Evolutionary conservation across 106 monocot species (phyloP).

Genomic region (Acanthochlamys bracteata): DNA sequence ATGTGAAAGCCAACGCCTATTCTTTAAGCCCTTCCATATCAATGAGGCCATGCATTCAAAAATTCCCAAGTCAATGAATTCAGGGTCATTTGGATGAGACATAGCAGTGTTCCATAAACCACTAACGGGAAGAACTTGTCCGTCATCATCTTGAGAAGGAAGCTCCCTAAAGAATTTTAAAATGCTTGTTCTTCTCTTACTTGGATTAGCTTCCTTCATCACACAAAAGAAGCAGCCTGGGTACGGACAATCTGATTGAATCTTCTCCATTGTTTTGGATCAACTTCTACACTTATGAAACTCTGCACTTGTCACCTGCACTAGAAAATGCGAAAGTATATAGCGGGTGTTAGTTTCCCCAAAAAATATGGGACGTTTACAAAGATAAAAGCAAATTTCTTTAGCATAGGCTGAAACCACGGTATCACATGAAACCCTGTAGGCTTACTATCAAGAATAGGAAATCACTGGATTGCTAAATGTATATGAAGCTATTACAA

Average conservation of each 20-base stretch:
- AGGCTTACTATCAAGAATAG: too few relatives aligned
- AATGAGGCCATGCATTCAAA: slow-evolving; percentile 95
- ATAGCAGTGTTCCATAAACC: slow-evolving; percentile 99
- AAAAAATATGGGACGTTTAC: neutral
- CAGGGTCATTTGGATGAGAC: slow-evolving; percentile 96
- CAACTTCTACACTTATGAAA: neutral
- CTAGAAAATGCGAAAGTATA: neutral
- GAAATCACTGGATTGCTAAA: too few relatives aligned
- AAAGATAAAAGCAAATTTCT: neutral
- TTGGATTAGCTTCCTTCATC: slow-evolving; percentile 90
- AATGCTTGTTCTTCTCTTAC: slow-evolving; percentile 71
- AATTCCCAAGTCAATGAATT: slow-evolving; percentile 91
- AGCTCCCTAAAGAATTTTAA: slow-evolving; percentile 91
- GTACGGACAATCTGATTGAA: slow-evolving; percentile 70
- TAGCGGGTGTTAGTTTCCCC: too few relatives aligned
- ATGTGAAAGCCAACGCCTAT: slow-evolving; percentile 82
- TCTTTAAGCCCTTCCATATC: slow-evolving; percentile 94
- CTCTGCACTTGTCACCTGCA: neutral
- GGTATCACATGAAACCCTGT: too few relatives aligned
- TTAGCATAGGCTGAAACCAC: neutral
- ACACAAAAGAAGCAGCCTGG: slow-evolving; percentile 98
- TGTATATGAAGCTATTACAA: too few relatives aligned
- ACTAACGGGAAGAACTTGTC: slow-evolving; percentile 93
- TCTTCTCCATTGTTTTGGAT: slow-evolving; percentile 52
- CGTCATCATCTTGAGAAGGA: slow-evolving; percentile 87